Evolutionary conservation across 306 rosid species (phyloP), one percentile per base, ranked within the genome.

Genomic region (Quercus ilex): DNA sequence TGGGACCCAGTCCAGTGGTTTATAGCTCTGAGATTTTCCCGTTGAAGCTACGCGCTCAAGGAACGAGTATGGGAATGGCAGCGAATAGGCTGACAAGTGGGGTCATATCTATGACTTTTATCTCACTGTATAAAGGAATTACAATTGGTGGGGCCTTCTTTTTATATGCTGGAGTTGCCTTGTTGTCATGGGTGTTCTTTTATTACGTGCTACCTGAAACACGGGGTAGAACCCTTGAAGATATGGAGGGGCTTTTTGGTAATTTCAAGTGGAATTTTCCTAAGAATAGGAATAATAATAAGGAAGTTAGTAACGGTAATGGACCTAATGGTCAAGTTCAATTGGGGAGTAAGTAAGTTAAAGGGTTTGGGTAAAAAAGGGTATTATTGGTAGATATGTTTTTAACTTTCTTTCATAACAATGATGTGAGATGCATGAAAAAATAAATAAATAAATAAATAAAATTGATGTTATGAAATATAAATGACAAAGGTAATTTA

Each of bases 1-100:
- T 91, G 74, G 98, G 98, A 0, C 98, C 98, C 68, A 90, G 92
- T 62, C 71, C 93, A 1, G 86, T 89, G 91, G 97, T 94, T 1
- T 94, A 94, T 71, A 87, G 91, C 60, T 78, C 97, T 0, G 97
- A 94, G 84, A 81, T 91, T 0, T 90, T 94, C 14, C 97, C 97
- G 49, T 75, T 94, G 87, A 83, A 70, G 92, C 79, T 94, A 25
- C 86, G 98, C 4, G 97, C 98, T 0, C 97, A 88, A 13, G 97
- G 98, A 6, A 72, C 84, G 30, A 88, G 97, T 10, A 58, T 89
- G 64, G 97, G 91, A 0, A 91, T 89, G 21, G 84, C 84, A 11
- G 79, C 84, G 56, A 92, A 94, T 60, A 87, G 93, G 25, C 58
- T 82, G 4, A 82, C 84, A 0, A 89, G 98, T 55, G 93, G 89